These are phyloP conservation scores for Pilatotrama ljubarskyi DNA, from an alignment of 768 basidiomycete genomes.

Conservation along the genomic window DNA sequence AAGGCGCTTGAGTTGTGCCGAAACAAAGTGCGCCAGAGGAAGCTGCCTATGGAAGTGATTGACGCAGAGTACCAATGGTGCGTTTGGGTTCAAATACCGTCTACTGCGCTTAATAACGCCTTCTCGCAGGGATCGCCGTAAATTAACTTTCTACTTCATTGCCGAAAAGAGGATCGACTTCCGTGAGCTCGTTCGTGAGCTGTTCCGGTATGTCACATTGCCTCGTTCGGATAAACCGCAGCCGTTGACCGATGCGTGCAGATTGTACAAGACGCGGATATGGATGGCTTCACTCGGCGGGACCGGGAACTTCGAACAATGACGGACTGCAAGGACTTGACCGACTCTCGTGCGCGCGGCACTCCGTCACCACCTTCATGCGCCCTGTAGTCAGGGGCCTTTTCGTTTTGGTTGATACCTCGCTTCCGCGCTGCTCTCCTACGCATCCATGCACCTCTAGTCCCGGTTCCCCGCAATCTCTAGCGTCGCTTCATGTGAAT, in stretches of 20 bases:
- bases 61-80: constrained; percentile 99
- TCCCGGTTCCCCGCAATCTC: background rate
- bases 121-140: constrained; percentile 84
- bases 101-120: background rate
- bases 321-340: constrained; percentile 12
- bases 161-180: constrained; percentile 96
- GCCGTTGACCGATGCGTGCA: constrained; percentile 29
- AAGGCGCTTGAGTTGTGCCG: constrained; percentile 91
- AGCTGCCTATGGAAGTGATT: constrained; percentile 97
- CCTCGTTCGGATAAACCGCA: constrained; percentile 7
- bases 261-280: constrained; percentile 90
- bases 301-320: constrained; percentile 45
- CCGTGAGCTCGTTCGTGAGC: constrained; percentile 91
- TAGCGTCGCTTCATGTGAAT: background rate
- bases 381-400: background rate
- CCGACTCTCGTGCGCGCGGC: background rate
- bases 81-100: constrained; percentile 28
- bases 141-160: constrained; percentile 96
- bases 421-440: background rate
- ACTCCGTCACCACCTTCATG: background rate
- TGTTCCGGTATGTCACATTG: constrained; percentile 68
- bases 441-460: background rate
- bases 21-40: constrained; percentile 90
- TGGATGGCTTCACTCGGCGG: constrained; percentile 90
- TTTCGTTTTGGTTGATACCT: constrained; percentile 16